These are phyloP conservation scores for Colletotrichum graminicola DNA, from an alignment of 2,329 filamentous ascomycete species.

Conservation along the genomic window DNA sequence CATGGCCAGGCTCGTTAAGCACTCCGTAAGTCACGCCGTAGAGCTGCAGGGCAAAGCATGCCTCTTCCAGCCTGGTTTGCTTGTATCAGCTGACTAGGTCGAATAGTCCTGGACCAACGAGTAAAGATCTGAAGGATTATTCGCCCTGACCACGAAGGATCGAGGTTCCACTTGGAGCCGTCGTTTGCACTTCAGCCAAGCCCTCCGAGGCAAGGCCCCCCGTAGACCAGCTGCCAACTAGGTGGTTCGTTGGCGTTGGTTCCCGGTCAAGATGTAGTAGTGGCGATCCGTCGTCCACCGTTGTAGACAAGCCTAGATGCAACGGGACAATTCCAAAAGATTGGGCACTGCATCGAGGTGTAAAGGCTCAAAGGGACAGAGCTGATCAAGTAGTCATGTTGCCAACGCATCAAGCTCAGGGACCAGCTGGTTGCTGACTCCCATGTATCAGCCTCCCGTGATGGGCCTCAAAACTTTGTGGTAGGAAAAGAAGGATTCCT, in stretches of 20 bases:
- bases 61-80: background rate
- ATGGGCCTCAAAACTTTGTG: background rate
- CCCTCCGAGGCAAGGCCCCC: background rate
- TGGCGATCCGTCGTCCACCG: background rate
- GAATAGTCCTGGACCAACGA: background rate
- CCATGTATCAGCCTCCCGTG: conserved; percentile 20
- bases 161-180: conserved; percentile 9
- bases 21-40: conserved; percentile 28
- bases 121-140: background rate
- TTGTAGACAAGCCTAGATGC: background rate
- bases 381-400: conserved; percentile 23
- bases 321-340: background rate
- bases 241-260: conserved; percentile 5
- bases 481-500: background rate
- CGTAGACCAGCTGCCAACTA: background rate
- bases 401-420: conserved; percentile 31
- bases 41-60: conserved; percentile 4
- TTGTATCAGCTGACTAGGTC: background rate
- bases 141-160: background rate
- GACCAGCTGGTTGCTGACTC: conserved; percentile 21
- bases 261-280: conserved; percentile 11
- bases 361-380: background rate
- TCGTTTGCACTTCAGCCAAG: conserved; percentile 4
- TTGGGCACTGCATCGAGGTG: background rate
- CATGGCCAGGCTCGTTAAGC: conserved; percentile 1